phyloP scores from a whole-genome alignment of 176 grass and related monocot species.

The Thinopyrum elongatum region DNA sequence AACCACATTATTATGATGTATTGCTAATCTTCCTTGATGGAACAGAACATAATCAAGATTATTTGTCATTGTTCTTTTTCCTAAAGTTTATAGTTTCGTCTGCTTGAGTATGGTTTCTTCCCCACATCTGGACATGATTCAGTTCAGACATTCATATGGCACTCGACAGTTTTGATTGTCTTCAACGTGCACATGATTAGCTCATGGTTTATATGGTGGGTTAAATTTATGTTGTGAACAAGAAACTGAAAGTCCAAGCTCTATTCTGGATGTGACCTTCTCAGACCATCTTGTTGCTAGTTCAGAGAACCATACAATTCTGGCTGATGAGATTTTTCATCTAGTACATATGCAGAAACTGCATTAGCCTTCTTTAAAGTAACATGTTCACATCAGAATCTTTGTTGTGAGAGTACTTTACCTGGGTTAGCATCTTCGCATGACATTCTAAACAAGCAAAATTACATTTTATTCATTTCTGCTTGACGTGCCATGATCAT shows the following conservation, averaged over 20 bases:
- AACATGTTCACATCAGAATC: background rate
- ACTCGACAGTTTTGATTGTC: too few species aligned
- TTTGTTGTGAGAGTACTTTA: background rate
- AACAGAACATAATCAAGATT: too few species aligned
- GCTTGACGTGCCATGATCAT: too few species aligned
- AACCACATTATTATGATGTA: too few species aligned
- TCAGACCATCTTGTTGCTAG: conserved; percentile 30
- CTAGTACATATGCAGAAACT: background rate
- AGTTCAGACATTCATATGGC: too few species aligned
- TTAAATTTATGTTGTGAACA: conserved; percentile 30
- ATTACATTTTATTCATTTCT: background rate
- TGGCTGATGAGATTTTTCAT: conserved; percentile 51
- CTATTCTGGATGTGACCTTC: conserved; percentile 55
- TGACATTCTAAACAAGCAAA: background rate
- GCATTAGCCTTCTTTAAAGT: background rate
- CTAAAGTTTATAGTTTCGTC: too few species aligned
- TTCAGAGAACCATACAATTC: conserved; percentile 19
- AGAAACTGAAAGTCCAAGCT: conserved; percentile 52
- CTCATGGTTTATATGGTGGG: background rate
- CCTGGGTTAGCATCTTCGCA: background rate
- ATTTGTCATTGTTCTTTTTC: too few species aligned
- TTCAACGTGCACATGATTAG: too few species aligned
- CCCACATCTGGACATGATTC: too few species aligned
- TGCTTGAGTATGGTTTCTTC: too few species aligned
- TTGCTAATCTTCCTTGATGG: too few species aligned